Conservation (phyloP, 352 stramenopile genomes). For the Phytophthora pistaciae region DNA sequence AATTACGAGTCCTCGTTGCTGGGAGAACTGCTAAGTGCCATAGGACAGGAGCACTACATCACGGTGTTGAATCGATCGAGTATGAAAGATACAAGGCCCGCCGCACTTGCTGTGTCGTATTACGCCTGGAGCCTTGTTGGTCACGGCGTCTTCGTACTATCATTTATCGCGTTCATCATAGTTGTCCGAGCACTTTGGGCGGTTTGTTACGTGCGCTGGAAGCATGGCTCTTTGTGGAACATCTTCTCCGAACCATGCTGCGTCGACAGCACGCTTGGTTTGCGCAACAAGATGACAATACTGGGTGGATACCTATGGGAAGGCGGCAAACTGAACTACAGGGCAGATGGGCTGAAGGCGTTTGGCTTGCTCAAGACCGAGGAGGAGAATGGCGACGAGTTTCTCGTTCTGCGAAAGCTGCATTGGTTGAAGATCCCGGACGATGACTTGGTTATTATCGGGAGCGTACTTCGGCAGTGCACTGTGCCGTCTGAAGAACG, state of each 20-base stretch:
- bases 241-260: constrained; percentile 15
- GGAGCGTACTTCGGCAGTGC: neutral
- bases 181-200: constrained; percentile 3
- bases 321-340: constrained; percentile 18
- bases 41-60: neutral
- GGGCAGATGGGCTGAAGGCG: constrained; percentile 12
- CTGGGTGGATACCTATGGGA: constrained; percentile 9
- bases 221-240: neutral
- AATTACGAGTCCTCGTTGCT: constrained; percentile 22
- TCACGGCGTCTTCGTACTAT: constrained; percentile 12
- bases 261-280: constrained; percentile 15
- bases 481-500: neutral
- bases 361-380: constrained; percentile 17
- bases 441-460: neutral
- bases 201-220: constrained; percentile 1
- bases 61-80: constrained; percentile 4
- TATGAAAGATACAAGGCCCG: constrained; percentile 1
- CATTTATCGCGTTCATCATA: constrained; percentile 18
- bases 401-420: constrained; percentile 8
- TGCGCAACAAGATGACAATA: constrained; percentile 25
- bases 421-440: neutral
- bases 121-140: constrained; percentile 17
- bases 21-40: constrained; percentile 16
- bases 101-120: constrained; percentile 7
- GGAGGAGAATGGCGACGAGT: constrained; percentile 3